A percentile compares a stretch with the other conserved stretches of the same genome.
These are phyloP conservation scores for Solanum piurae DNA, from an alignment of 257 asterid genomes.

Conservation along the genomic window DNA sequence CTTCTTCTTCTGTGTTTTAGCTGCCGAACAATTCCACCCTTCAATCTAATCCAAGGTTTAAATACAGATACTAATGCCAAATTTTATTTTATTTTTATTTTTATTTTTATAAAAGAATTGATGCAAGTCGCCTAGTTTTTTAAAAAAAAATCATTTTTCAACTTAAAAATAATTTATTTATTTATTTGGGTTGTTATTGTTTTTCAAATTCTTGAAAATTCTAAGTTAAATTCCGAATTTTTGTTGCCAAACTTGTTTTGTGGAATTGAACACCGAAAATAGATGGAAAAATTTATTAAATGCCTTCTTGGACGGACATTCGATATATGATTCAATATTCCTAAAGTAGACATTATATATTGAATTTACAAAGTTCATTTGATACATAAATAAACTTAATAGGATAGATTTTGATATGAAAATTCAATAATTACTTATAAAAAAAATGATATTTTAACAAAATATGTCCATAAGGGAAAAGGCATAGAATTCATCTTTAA, in stretches of 20 bases:
- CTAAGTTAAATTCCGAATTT: background rate
- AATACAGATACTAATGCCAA: background rate
- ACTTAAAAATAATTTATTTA: background rate
- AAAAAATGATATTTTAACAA: background rate
- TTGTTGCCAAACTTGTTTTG: background rate
- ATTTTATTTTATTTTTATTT: no score
- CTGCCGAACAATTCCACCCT: background rate
- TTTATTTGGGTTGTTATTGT: background rate
- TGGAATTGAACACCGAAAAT: background rate
- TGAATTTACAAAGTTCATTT: no score
- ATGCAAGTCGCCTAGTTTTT: background rate
- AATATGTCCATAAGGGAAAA: background rate
- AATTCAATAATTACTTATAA: no score
- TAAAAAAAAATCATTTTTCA: background rate
- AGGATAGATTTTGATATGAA: background rate
- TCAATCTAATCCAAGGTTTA: background rate
- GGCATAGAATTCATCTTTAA: background rate
- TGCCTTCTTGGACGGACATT: background rate
- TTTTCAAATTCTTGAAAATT: background rate
- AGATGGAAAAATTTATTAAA: background rate
- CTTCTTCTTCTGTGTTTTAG: background rate
- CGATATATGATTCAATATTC: background rate
- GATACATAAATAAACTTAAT: no score
- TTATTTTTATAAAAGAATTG: background rate
- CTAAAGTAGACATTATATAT: background rate